These are phyloP conservation scores for Cladobotryum mycophilum DNA, from an alignment of 2,329 filamentous ascomycete species.

Conservation along the genomic window DNA sequence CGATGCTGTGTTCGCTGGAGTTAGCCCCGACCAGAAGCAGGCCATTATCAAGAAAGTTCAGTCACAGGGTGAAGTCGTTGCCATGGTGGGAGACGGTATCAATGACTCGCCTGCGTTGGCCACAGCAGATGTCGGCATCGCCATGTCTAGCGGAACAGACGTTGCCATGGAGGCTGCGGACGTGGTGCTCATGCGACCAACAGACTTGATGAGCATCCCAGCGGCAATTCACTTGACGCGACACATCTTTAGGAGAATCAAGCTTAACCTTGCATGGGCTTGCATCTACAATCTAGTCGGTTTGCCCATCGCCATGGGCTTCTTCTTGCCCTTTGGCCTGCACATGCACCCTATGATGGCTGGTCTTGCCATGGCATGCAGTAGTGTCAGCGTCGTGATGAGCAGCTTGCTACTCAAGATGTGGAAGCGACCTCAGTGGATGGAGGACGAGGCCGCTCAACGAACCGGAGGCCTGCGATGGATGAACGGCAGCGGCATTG, in stretches of 20 bases:
- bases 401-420: slow-evolving; percentile 79
- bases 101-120: slow-evolving; percentile 95
- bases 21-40: slow-evolving; percentile 87
- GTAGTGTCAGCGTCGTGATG: slow-evolving; percentile 82
- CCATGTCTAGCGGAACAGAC: slow-evolving; percentile 86
- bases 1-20: slow-evolving; percentile 75
- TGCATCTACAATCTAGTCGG: slow-evolving; percentile 90
- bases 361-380: slow-evolving; percentile 87
- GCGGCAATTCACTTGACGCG: slow-evolving; percentile 75
- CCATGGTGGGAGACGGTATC: slow-evolving; percentile 98
- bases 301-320: slow-evolving; percentile 91
- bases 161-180: slow-evolving; percentile 97
- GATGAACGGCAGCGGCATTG: slow-evolving; percentile 37
- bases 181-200: slow-evolving; percentile 89
- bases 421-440: slow-evolving; percentile 81
- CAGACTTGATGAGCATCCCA: slow-evolving; percentile 89
- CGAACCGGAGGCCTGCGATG: slow-evolving; percentile 44
- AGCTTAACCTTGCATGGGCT: slow-evolving; percentile 86
- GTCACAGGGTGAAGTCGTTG: slow-evolving; percentile 67
- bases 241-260: slow-evolving; percentile 86
- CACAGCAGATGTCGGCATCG: slow-evolving; percentile 87
- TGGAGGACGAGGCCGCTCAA: slow-evolving; percentile 64
- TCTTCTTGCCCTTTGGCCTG: slow-evolving; percentile 84
- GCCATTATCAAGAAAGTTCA: slow-evolving; percentile 75
- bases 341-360: slow-evolving; percentile 91